Evolutionary conservation across 306 rosid genomes (phyloP).

Genomic region (Rosa rugosa): DNA sequence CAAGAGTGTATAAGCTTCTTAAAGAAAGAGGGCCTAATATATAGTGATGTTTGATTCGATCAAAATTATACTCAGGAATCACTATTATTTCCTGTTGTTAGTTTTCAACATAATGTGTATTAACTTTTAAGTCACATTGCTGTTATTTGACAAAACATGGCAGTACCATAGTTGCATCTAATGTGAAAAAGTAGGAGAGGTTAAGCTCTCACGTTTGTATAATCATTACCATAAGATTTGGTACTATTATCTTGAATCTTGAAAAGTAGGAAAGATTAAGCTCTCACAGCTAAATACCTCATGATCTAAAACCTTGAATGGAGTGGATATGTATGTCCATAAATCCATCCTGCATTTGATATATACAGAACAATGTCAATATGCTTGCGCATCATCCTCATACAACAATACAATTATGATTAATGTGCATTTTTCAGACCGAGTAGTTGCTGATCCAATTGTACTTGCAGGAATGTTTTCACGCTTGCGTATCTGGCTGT

Average conservation of each 20-base stretch:
- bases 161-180: background rate
- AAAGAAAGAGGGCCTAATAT: background rate
- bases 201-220: background rate
- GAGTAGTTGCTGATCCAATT: conserved; percentile 29
- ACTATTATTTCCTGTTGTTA: background rate
- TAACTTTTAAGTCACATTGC: background rate
- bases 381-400: background rate
- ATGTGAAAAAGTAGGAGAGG: background rate
- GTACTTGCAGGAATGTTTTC: conserved; percentile 71
- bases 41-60: background rate
- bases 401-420: conserved; percentile 1
- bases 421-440: conserved; percentile 8
- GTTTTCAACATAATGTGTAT: background rate
- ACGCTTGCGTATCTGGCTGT: conserved; percentile 89
- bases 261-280: background rate
- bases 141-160: background rate
- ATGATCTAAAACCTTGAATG: background rate
- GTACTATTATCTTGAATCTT: background rate
- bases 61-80: background rate
- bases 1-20: background rate
- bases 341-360: background rate
- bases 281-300: background rate
- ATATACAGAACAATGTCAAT: background rate
- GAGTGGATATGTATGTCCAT: background rate
- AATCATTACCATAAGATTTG: background rate